A percentile compares a stretch with the other conserved stretches of the same genome.
phyloP scores from a whole-genome alignment of 2,329 filamentous ascomycete species.

The Diaporthe sp. region DNA sequence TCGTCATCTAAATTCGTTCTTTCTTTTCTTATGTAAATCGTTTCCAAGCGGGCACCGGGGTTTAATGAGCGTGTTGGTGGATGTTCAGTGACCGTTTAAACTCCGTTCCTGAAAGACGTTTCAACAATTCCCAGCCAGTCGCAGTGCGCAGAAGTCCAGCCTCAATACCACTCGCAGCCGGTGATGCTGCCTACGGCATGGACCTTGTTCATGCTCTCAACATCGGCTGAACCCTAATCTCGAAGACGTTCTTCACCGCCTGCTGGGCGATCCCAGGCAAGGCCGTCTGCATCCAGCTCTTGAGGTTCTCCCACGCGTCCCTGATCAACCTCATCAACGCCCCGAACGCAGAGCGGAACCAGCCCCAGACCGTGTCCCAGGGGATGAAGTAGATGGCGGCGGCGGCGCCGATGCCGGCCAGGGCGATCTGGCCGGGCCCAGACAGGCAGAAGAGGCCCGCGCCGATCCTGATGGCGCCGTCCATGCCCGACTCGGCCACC shows the following conservation, averaged over 20 bases:
- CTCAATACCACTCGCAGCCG: neutral
- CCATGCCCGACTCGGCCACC: conserved; percentile 28
- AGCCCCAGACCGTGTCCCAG: conserved; percentile 33
- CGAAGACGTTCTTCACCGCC: conserved; percentile 11
- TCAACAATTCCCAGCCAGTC: neutral
- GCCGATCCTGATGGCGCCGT: conserved; percentile 29
- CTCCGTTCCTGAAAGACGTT: neutral
- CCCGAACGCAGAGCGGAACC: conserved; percentile 33
- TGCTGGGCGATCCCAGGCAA: neutral
- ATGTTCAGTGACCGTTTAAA: neutral
- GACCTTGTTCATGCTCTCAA: neutral
- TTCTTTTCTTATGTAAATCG: neutral
- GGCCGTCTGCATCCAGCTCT: conserved; percentile 26
- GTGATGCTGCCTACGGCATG: neutral
- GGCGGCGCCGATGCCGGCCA: conserved; percentile 28
- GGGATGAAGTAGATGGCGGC: conserved; percentile 34
- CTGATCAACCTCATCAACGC: conserved; percentile 23
- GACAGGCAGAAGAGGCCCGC: conserved; percentile 32
- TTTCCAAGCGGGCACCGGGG: no score
- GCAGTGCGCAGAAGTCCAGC: neutral
- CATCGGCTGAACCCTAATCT: conserved; percentile 8
- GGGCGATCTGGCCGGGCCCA: conserved; percentile 30
- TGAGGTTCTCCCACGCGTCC: conserved; percentile 35
- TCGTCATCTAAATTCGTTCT: neutral
- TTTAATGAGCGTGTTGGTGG: neutral